A percentile compares a stretch with the other conserved stretches of the same genome.
Evolutionary conservation across 805 yeast genomes (phyloP).

Genomic region (Cyberlindnera galapagoensis): DNA sequence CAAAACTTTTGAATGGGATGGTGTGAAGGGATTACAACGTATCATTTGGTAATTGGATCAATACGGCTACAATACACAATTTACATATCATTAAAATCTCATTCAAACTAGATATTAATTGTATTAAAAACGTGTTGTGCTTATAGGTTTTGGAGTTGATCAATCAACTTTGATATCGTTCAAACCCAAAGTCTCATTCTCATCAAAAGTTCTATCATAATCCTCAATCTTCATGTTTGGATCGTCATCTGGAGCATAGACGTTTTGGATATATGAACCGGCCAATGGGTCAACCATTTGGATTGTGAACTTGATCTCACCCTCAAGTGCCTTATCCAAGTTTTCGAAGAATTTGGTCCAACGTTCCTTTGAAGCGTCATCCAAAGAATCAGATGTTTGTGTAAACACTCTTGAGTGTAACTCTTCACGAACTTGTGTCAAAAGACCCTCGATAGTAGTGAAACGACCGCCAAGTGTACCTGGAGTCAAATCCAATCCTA

Average conservation of each 20-base stretch:
- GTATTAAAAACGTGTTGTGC: too few relatives aligned
- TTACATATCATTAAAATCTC: too few relatives aligned
- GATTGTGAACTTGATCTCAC: constrained; percentile 76
- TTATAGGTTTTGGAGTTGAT: background rate
- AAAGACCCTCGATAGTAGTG: constrained; percentile 92
- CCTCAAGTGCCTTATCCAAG: constrained; percentile 73
- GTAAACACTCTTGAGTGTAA: constrained; percentile 78
- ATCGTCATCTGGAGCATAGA: constrained; percentile 97
- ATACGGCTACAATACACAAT: background rate
- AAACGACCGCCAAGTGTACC: constrained; percentile 98
- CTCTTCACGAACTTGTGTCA: constrained; percentile 86
- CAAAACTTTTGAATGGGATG: constrained; percentile 62
- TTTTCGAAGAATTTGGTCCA: constrained; percentile 78
- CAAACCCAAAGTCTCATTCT: constrained; percentile 89
- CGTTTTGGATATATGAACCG: constrained; percentile 91
- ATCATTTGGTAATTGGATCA: constrained; percentile 73
- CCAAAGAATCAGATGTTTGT: constrained; percentile 90
- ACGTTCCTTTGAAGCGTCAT: constrained; percentile 60
- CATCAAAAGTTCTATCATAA: constrained; percentile 79
- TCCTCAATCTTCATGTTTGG: constrained; percentile 94
- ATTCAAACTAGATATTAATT: too few relatives aligned
- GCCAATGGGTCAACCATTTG: constrained; percentile 93
- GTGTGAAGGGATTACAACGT: constrained; percentile 58
- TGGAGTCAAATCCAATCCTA: constrained; percentile 82
- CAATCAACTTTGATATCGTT: constrained; percentile 32